Percentiles rank a stretch among this genome's conserved stretches.
These are phyloP conservation scores for Aureobasidium sp. DNA, from an alignment of 2,329 filamentous ascomycete species.

Conservation along the genomic window DNA sequence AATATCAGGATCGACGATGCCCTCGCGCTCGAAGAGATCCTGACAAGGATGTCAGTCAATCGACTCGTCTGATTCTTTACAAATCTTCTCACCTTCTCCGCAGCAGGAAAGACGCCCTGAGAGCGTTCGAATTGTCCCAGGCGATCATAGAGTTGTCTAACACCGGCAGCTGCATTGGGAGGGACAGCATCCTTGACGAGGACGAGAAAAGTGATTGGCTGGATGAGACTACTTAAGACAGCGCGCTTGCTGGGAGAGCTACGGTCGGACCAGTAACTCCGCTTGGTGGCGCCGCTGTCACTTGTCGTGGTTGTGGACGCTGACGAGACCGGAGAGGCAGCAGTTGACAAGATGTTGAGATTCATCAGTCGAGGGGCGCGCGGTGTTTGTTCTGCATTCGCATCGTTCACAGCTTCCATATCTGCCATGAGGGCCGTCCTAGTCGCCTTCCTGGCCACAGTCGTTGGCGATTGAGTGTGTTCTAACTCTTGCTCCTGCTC, in stretches of 20 bases:
- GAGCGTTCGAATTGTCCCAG: constrained; percentile 7
- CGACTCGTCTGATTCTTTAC: background rate
- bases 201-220: constrained; percentile 6
- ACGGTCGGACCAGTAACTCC: constrained; percentile 7
- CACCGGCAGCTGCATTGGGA: constrained; percentile 6
- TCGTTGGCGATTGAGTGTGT: constrained; percentile 1
- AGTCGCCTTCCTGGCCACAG: background rate
- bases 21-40: background rate
- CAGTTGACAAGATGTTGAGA: constrained; percentile 10
- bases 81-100: constrained; percentile 4
- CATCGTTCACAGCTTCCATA: constrained; percentile 3
- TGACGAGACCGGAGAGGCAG: constrained; percentile 8
- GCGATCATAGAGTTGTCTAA: background rate
- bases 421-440: background rate
- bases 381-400: constrained; percentile 7
- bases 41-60: background rate
- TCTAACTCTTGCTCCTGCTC: too few species aligned
- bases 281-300: constrained; percentile 10
- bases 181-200: background rate
- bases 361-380: constrained; percentile 7
- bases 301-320: constrained; percentile 10
- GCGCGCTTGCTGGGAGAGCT: constrained; percentile 10
- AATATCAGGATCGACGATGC: constrained; percentile 3
- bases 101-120: constrained; percentile 3
- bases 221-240: constrained; percentile 5